Evolutionary conservation across 2,329 filamentous ascomycete species (phyloP).

Genomic region (Lachnum nothofagi): DNA sequence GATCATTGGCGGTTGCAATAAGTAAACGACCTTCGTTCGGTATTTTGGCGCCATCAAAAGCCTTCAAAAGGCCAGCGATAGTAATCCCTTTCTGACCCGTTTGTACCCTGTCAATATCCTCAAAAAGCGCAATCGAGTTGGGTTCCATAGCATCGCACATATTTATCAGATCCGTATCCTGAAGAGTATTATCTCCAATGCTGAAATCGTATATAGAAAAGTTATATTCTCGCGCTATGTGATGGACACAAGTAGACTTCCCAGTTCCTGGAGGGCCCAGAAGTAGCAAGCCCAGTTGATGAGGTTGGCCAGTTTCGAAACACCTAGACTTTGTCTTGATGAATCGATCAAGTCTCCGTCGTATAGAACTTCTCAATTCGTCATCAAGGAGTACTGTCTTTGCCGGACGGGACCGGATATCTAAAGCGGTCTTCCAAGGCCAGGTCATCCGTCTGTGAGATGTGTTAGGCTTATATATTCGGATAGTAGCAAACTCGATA

Average conservation of each 20-base stretch:
- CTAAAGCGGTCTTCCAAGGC: not conserved
- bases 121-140: not conserved
- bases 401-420: not conserved
- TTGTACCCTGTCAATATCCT: not conserved
- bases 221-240: not conserved
- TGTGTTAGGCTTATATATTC: not conserved
- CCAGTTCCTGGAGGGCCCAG: not conserved
- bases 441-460: not conserved
- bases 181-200: not conserved
- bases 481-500: not conserved
- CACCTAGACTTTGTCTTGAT: not conserved
- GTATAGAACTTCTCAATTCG: not conserved
- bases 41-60: not conserved
- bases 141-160: not conserved
- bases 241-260: not conserved
- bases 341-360: not conserved
- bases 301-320: not conserved
- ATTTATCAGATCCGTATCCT: not conserved
- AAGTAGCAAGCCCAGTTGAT: not conserved
- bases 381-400: not conserved
- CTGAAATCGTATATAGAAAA: not conserved
- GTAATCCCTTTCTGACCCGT: not conserved
- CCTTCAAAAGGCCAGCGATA: not conserved
- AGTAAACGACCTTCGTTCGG: not conserved
- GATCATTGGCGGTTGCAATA: not conserved